phyloP scores from a whole-genome alignment of 257 asterid genomes.

The Lycium ferocissimum region DNA sequence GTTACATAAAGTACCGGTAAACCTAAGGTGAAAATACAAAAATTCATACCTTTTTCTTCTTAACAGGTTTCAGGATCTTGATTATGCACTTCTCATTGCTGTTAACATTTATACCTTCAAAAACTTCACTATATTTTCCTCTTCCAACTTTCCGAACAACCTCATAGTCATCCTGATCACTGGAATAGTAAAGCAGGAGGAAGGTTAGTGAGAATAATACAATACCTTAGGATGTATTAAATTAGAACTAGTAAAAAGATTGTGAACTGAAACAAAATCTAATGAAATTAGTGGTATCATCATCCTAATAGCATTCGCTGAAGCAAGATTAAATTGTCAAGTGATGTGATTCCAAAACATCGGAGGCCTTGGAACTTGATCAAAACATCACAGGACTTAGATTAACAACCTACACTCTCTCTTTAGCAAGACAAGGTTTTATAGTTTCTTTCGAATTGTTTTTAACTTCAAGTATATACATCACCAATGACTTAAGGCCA shows the following conservation, averaged over 20 bases:
- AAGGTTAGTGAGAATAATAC: slow-evolving; percentile 26
- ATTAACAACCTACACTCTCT: background rate
- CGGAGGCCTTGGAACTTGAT: background rate
- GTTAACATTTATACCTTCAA: slow-evolving; percentile 89
- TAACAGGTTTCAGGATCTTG: slow-evolving; percentile 94
- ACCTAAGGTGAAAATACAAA: slow-evolving; percentile 11
- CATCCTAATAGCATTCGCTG: background rate
- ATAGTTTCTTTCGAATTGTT: slow-evolving; percentile 8
- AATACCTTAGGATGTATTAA: slow-evolving; percentile 20
- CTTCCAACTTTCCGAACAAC: slow-evolving; percentile 96
- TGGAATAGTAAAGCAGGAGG: slow-evolving; percentile 41
- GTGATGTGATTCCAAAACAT: background rate
- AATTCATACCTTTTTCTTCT: slow-evolving; percentile 83
- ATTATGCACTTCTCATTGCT: slow-evolving; percentile 82
- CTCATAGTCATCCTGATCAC: slow-evolving; percentile 93
- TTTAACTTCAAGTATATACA: background rate
- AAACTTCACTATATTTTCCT: slow-evolving; percentile 96
- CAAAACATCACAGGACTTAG: background rate
- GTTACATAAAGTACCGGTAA: background rate
- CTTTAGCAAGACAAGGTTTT: background rate
- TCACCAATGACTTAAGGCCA: slow-evolving; percentile 17
- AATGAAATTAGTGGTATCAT: background rate
- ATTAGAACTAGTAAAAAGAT: slow-evolving; percentile 16
- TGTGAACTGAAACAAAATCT: background rate
- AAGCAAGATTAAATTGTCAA: slow-evolving; percentile 8